Evolutionary conservation across 371 early-diverging fungal genomes (phyloP).

Genomic region (Mucor circinelloides): DNA sequence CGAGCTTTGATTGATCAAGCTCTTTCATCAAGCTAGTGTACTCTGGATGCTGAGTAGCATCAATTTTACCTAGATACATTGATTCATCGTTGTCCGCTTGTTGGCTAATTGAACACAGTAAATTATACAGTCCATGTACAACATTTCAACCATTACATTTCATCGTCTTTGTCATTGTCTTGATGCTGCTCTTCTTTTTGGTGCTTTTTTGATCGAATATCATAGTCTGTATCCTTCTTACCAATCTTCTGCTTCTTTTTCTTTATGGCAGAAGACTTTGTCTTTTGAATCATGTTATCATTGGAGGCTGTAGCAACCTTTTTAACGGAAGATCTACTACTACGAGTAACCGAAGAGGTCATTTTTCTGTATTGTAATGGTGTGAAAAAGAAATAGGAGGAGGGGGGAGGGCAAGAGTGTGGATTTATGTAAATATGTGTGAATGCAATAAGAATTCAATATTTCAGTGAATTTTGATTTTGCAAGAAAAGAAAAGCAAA

Average conservation of each 20-base stretch:
- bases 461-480: background rate
- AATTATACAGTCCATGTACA: background rate
- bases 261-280: constrained; percentile 1
- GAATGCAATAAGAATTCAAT: background rate
- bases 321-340: constrained; percentile 23
- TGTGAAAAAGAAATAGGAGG: constrained; percentile 3
- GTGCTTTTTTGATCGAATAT: constrained; percentile 6
- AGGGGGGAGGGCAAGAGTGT: background rate
- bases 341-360: constrained; percentile 26
- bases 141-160: background rate
- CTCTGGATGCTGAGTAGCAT: constrained; percentile 29
- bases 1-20: constrained; percentile 26
- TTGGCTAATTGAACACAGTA: background rate
- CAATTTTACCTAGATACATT: constrained; percentile 3
- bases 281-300: constrained; percentile 6
- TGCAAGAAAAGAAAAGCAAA: constrained; percentile 14
- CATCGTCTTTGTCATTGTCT: background rate
- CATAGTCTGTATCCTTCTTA: constrained; percentile 12
- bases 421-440: background rate
- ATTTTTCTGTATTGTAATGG: constrained; percentile 3
- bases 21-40: constrained; percentile 27
- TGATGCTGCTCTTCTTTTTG: background rate
- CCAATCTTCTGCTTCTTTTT: constrained; percentile 21
- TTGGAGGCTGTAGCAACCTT: constrained; percentile 4
- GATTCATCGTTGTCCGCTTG: constrained; percentile 7